Evolutionary conservation across 2,329 filamentous ascomycete species (phyloP), one percentile per base, ranked within the genome.

Genomic region (Emergomyces orientalis): DNA sequence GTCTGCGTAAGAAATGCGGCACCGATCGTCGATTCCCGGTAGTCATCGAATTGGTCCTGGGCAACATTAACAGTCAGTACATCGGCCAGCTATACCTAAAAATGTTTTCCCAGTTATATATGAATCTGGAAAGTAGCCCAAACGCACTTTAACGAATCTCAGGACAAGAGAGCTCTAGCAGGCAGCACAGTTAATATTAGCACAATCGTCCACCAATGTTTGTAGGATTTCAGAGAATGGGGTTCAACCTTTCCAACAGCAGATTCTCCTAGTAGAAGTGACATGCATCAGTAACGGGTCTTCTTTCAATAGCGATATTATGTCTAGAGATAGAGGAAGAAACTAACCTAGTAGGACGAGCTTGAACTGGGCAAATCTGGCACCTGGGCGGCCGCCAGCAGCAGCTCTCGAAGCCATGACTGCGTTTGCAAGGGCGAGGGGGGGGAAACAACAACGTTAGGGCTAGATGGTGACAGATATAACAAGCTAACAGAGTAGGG

Each of bases 1-100:
- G 94, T 99, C 80, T 99, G 94, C 72, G 94, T 99, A 69, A 99
- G 85, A 84, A 99, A 99, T 69, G 95, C 95, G 71, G 95, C 94
- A 78, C 94, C 93, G 79, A 97, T 97, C 66, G 93, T 97, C 63
- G 92, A 96, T 86, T 97, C 93, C 79, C 92, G 87, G 82, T 97
- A 97, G 78, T 89, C 87, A 82, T 99, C 94, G 79, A 99, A 99
- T 90, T 97, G 94, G 79, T 99, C 93, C 91, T 96, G 72, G 45
- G 6, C 11, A 52, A 30, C 45, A 17, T 51, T 5, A 62, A 51
- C 45, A 25, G 47, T 47, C 30, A 41, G 54, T 25, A 30, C 14
- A 45, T 64, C 56, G 55, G 52, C 19, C 11, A 39, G 14, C 6
- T 25, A 57, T 17, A 57, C 27, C n/a, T 25, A 22, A 27, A 1